A percentile compares a stretch with the other conserved stretches of the same genome.
Conservation (phyloP, 129 eudicot species). For the Escallonia rubra region DNA sequence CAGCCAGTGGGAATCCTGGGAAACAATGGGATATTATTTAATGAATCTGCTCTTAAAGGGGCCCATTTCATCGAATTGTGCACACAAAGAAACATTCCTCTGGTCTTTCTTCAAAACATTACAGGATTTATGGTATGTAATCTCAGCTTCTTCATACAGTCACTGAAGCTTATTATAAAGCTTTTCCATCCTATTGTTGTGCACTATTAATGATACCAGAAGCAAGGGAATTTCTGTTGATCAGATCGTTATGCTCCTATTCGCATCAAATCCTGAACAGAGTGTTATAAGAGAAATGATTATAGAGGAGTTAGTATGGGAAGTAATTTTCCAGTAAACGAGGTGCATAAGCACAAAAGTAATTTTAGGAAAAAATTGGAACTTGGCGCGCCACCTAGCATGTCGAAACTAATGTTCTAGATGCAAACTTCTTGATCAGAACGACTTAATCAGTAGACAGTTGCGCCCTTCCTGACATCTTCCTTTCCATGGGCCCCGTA, state of each 20-base stretch:
- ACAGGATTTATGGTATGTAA: slow-evolving; percentile 94
- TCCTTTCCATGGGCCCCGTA: too few species aligned
- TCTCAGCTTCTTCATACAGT: slow-evolving; percentile 4
- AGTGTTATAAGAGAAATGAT: too few species aligned
- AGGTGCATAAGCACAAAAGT: too few species aligned
- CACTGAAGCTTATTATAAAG: neutral
- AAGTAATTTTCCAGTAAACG: too few species aligned
- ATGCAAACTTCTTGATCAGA: too few species aligned
- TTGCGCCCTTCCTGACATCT: too few species aligned
- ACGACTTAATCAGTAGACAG: too few species aligned
- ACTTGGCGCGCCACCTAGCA: too few species aligned
- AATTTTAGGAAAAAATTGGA: too few species aligned
- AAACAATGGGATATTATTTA: slow-evolving; percentile 79
- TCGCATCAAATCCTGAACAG: neutral
- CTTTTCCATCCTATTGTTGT: neutral
- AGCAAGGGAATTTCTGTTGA: neutral
- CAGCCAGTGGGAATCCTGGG: slow-evolving; percentile 95
- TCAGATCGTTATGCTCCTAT: neutral
- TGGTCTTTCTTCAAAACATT: slow-evolving; percentile 91
- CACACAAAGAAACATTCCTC: slow-evolving; percentile 85
- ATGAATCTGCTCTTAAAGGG: slow-evolving; percentile 95
- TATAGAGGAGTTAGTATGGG: too few species aligned
- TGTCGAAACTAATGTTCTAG: too few species aligned
- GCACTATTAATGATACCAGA: neutral
- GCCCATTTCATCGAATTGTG: slow-evolving; percentile 92